Evolutionary conservation across 2,329 filamentous ascomycete genomes (phyloP).

Genomic region (Colletotrichum paranaense): DNA sequence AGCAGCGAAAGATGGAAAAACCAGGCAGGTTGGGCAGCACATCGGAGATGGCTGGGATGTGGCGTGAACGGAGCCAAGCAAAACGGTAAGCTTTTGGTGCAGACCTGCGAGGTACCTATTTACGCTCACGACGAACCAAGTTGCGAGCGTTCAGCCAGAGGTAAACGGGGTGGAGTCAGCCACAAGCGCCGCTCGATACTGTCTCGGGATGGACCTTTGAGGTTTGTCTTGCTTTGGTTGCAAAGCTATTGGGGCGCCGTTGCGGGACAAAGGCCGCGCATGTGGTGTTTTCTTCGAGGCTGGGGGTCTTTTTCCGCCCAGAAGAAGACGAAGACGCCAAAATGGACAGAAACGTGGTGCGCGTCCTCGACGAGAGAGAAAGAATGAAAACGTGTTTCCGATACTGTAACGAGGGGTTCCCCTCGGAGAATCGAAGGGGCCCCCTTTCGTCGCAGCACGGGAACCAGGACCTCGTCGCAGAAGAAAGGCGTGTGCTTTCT

Average conservation of each 20-base stretch:
- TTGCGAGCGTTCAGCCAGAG: constrained; percentile 19
- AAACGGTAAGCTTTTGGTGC: constrained; percentile 9
- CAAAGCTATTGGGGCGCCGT: constrained; percentile 9
- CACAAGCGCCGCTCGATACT: constrained; percentile 18
- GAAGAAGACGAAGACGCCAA: not conserved
- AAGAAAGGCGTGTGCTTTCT: constrained; percentile 15
- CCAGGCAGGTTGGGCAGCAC: not conserved
- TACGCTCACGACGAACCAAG: not conserved
- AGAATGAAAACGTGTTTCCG: not conserved
- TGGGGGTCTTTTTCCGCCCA: not conserved
- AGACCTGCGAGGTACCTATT: too few species aligned
- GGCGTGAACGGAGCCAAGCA: not conserved
- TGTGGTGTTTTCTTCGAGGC: not conserved
- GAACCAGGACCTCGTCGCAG: constrained; percentile 23
- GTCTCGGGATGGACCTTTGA: constrained; percentile 9
- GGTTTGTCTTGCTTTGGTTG: not conserved
- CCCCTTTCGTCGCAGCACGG: constrained; percentile 7
- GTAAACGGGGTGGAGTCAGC: constrained; percentile 23
- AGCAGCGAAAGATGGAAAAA: not conserved
- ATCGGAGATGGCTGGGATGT: constrained; percentile 15
- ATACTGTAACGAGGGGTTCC: constrained; percentile 7
- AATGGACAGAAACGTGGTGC: not conserved
- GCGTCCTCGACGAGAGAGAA: not conserved
- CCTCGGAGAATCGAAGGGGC: not conserved
- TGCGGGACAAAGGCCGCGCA: constrained; percentile 12